Percentiles rank a stretch among this genome's conserved stretches.
phyloP scores from a whole-genome alignment of 805 yeast genomes.

The Ogataea nitratoaversa region DNA sequence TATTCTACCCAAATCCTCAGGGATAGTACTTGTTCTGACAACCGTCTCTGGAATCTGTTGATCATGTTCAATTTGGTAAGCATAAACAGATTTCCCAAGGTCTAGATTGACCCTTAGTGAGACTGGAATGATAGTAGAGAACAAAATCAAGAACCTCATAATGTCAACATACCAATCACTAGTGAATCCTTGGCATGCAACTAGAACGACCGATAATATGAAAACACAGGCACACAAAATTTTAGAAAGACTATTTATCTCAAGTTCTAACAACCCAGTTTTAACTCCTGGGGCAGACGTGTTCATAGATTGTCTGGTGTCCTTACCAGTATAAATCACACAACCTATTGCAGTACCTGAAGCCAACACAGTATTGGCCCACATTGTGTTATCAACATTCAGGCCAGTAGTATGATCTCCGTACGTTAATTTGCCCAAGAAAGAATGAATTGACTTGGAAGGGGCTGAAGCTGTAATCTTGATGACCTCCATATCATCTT shows the following conservation, averaged over 20 bases:
- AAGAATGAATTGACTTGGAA: constrained; percentile 74
- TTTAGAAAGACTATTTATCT: constrained; percentile 84
- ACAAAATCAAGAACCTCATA: constrained; percentile 84
- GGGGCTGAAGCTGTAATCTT: constrained; percentile 76
- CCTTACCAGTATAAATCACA: constrained; percentile 84
- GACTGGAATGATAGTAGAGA: constrained; percentile 95
- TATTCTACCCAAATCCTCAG: constrained; percentile 94
- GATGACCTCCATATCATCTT: constrained; percentile 49
- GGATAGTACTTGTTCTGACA: constrained; percentile 95
- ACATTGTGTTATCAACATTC: constrained; percentile 84
- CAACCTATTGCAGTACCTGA: constrained; percentile 90
- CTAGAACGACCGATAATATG: constrained; percentile 68
- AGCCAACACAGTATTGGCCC: constrained; percentile 98
- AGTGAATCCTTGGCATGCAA: constrained; percentile 71
- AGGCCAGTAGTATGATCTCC: constrained; percentile 60
- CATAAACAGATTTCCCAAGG: constrained; percentile 92
- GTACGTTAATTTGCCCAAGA: constrained; percentile 67
- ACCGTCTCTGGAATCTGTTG: constrained; percentile 74
- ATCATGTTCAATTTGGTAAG: constrained; percentile 92
- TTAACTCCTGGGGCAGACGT: constrained; percentile 85
- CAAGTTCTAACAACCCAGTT: constrained; percentile 84
- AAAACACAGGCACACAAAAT: constrained; percentile 86
- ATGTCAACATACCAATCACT: constrained; percentile 84
- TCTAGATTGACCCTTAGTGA: constrained; percentile 91
- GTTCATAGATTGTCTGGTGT: constrained; percentile 93